Conservation (phyloP, 164 flowering plant species). For the Stephania japonica region DNA sequence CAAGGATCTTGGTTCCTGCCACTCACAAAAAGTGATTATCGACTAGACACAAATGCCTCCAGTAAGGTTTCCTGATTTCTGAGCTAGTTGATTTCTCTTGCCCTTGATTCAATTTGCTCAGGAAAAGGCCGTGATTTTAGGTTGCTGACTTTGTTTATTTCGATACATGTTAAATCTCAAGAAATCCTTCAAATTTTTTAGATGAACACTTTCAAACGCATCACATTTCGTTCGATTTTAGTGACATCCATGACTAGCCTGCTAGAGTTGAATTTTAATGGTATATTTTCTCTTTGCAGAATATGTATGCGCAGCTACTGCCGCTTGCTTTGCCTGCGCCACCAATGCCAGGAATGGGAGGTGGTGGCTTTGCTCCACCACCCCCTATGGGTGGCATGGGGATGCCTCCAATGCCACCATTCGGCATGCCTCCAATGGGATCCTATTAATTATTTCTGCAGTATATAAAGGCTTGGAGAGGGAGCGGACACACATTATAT, state of each 20-base stretch:
- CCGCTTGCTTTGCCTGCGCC: conserved; percentile 99
- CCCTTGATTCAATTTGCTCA: not conserved
- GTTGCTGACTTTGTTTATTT: not conserved
- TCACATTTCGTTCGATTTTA: not conserved
- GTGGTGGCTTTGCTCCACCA: conserved; percentile 50
- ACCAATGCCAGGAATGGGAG: conserved; percentile 84
- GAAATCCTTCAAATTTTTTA: not conserved
- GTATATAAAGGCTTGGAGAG: not conserved
- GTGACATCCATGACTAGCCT: not conserved
- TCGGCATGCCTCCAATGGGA: conserved; percentile 97
- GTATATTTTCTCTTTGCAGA: conserved; percentile 45
- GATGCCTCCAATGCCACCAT: conserved; percentile 97
- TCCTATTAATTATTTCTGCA: conserved; percentile 32
- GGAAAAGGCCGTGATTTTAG: not conserved
- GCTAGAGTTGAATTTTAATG: not conserved
- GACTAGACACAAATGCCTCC: not conserved
- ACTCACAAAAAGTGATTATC: not conserved
- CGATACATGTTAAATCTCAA: not conserved
- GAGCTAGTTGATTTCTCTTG: not conserved
- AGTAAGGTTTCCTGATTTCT: not conserved
- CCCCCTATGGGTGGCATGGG: conserved; percentile 90
- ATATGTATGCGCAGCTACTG: conserved; percentile 96
- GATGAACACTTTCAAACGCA: not conserved
- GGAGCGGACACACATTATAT: not conserved
- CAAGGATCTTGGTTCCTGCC: not conserved